Evolutionary conservation across 129 eudicot genomes (phyloP), one percentile per base, ranked within the genome.

Genomic region (Escallonia rubra): DNA sequence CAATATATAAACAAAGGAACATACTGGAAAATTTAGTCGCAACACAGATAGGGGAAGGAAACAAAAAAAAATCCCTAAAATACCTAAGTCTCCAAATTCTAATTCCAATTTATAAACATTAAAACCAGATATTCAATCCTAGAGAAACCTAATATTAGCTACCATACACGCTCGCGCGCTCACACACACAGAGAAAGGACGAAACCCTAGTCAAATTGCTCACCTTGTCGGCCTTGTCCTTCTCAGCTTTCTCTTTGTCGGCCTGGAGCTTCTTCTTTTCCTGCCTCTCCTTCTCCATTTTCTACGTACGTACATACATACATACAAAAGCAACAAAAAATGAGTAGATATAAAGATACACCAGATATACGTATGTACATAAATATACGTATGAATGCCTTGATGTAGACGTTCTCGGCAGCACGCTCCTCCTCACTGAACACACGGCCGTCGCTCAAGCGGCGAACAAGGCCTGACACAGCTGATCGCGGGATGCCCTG

Each of bases 271-370:
- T 89, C 86, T 65, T 61, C 77, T 89, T 89, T 80, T 89, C 96
- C 81, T 76, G 11, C 87, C 76, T 89, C 71, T 89, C 96, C 76
- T 74, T 83, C 84, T 89, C 96, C 84, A 79, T 79, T 83, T 86
- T 89, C 96, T 89, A 42, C 43, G 72, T 0, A 42, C 3, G 23
- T n/a, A n/a, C n/a, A n/a, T n/a, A n/a, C 34, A 23, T 23, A 23
- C 34, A 23, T 23, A 16, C 2, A 59, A 59, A 13, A 59, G 38
- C 43, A 34, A 70, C 43, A 34, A 70, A 61, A 47, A 41, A 3
- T 65, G 16, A 50, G 2, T 46, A 66, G 54, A 5, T 41, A 53
- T 55, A 72, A 57, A 58, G 38, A 39, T 42, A 73, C 15, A 34
- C 6, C 44, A 58, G 10, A 10, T 5, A n/a, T 8, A 51, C 46